These are phyloP conservation scores for Ceratocystis diversiconidia DNA, from an alignment of 2,329 filamentous ascomycete genomes.

Conservation along the genomic window DNA sequence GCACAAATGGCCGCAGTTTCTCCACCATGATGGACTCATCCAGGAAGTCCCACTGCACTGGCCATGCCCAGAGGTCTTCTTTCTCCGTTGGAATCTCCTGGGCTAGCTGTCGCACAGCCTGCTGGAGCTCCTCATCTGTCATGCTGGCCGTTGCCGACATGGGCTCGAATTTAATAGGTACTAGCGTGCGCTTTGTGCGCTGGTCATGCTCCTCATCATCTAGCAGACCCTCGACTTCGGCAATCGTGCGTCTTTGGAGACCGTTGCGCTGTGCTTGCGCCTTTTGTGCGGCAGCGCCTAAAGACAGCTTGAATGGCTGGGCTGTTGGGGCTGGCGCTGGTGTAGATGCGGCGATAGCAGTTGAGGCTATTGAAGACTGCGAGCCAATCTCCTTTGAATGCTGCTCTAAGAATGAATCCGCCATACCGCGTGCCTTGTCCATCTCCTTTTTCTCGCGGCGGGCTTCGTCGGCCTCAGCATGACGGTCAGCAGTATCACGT, in stretches of 20 bases:
- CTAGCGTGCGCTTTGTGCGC: constrained; percentile 56
- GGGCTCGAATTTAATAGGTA: constrained; percentile 71
- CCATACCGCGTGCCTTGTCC: constrained; percentile 69
- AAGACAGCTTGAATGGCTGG: constrained; percentile 79
- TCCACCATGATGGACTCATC: constrained; percentile 68
- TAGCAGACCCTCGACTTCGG: constrained; percentile 84
- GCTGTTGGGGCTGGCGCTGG: constrained; percentile 38
- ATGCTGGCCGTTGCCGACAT: constrained; percentile 47
- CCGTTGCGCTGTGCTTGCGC: constrained; percentile 42
- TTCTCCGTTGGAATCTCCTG: constrained; percentile 81
- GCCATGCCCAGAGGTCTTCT: constrained; percentile 80
- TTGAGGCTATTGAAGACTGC: neutral
- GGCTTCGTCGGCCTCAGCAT: constrained; percentile 60
- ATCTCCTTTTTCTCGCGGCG: constrained; percentile 54
- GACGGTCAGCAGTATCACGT: constrained; percentile 70
- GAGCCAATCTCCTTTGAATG: constrained; percentile 59
- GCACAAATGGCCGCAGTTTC: constrained; percentile 84
- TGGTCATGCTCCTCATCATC: constrained; percentile 84
- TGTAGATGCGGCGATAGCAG: constrained; percentile 9
- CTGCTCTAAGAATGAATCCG: constrained; percentile 77
- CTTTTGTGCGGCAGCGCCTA: constrained; percentile 75
- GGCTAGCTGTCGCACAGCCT: constrained; percentile 68
- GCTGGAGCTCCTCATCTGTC: constrained; percentile 73
- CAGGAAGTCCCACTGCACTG: constrained; percentile 82
- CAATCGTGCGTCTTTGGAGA: constrained; percentile 60